A percentile compares a stretch with the other conserved stretches of the same genome.
Evolutionary conservation across 2,329 filamentous ascomycete genomes (phyloP).

Genomic region (Parasarocladium wereldwijsianum): DNA sequence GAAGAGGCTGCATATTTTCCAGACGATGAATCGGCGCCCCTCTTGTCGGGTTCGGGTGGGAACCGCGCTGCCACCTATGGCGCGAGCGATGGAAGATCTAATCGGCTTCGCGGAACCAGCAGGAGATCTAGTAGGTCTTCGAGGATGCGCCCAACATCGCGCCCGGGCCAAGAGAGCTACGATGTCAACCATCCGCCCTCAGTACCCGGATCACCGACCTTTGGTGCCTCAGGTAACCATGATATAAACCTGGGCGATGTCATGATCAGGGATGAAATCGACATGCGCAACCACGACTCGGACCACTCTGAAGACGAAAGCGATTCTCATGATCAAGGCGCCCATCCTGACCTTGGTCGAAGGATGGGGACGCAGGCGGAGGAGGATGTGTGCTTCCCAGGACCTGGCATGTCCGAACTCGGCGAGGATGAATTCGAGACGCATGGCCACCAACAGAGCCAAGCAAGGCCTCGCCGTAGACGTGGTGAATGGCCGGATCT

Average conservation of each 20-base stretch:
- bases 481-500: slow-evolving; percentile 77
- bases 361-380: slow-evolving; percentile 47
- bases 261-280: slow-evolving; percentile 54
- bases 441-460: slow-evolving; percentile 24
- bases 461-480: slow-evolving; percentile 36
- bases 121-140: slow-evolving; percentile 39
- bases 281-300: slow-evolving; percentile 12
- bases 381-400: slow-evolving; percentile 87
- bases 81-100: slow-evolving; percentile 20
- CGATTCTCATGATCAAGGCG: too few species aligned
- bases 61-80: slow-evolving; percentile 23
- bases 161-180: slow-evolving; percentile 29
- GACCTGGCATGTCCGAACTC: slow-evolving; percentile 56
- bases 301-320: slow-evolving; percentile 17
- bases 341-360: slow-evolving; percentile 7
- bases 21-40: slow-evolving; percentile 36
- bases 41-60: slow-evolving; percentile 28
- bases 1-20: slow-evolving; percentile 30
- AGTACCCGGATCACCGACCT: slow-evolving; percentile 44
- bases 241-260: slow-evolving; percentile 51
- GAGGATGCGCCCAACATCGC: slow-evolving; percentile 22
- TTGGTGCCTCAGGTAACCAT: slow-evolving; percentile 31
- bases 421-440: slow-evolving; percentile 51
- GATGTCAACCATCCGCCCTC: slow-evolving; percentile 58
- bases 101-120: slow-evolving; percentile 16